Percentiles rank a stretch among this genome's conserved stretches.
Conservation (phyloP, 2,329 filamentous ascomycete species). For the Penicillium glabrum region DNA sequence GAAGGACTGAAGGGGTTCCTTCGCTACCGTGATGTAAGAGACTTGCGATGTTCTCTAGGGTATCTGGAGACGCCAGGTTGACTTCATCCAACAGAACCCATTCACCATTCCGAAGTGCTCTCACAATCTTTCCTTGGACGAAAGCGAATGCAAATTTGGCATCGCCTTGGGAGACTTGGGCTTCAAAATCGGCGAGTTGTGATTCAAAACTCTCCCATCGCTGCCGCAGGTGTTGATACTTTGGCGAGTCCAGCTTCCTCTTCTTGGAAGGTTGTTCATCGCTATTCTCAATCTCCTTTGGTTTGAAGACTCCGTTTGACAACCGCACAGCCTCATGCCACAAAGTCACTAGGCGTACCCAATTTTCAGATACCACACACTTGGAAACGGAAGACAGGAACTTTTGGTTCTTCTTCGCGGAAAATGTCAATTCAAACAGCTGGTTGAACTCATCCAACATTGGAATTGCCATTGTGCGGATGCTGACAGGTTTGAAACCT, state of each 20-base stretch:
- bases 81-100: constrained; percentile 98
- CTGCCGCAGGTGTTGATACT: constrained; percentile 57
- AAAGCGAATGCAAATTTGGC: constrained; percentile 91
- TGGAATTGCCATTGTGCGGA: constrained; percentile 81
- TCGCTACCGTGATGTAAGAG: constrained; percentile 72
- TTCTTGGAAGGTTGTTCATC: constrained; percentile 71
- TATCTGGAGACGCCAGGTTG: constrained; percentile 92
- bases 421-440: constrained; percentile 84
- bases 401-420: constrained; percentile 78
- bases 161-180: constrained; percentile 69
- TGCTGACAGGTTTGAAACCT: constrained; percentile 93
- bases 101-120: constrained; percentile 91
- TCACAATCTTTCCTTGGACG: constrained; percentile 92
- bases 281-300: constrained; percentile 36
- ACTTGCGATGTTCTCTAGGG: constrained; percentile 88
- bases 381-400: constrained; percentile 81
- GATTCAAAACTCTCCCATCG: constrained; percentile 80
- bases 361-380: constrained; percentile 77
- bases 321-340: constrained; percentile 89
- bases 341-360: constrained; percentile 79
- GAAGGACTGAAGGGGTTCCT: constrained; percentile 74
- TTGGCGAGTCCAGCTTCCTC: constrained; percentile 58
- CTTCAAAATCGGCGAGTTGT: constrained; percentile 74
- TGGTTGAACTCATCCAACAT: constrained; percentile 93
- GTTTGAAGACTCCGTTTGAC: constrained; percentile 69